A percentile compares a stretch with the other conserved stretches of the same genome.
Evolutionary conservation across 495 filamentous ascomycete species (phyloP).

Genomic region (Aspergillus olivimuriae): DNA sequence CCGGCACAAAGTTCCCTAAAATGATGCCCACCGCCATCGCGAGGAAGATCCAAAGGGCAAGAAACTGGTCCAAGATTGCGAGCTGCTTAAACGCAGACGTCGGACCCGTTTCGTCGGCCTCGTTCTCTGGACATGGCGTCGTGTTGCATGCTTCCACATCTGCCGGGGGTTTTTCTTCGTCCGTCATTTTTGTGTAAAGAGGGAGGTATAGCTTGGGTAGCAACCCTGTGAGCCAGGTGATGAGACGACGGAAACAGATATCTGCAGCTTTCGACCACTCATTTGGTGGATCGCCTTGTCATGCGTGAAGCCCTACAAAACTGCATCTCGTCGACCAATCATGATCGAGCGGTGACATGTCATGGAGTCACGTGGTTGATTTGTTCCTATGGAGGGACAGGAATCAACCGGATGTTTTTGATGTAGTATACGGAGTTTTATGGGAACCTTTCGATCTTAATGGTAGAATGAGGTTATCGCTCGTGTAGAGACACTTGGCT

Average conservation of each 20-base stretch:
- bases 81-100: constrained; percentile 47
- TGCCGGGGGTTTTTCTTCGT: not conserved
- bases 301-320: not conserved
- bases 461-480: too few relatives aligned
- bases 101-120: not conserved
- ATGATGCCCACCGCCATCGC: constrained; percentile 78
- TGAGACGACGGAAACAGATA: not conserved
- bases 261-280: not conserved
- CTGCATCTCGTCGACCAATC: not conserved
- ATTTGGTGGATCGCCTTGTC: not conserved
- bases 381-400: too few relatives aligned
- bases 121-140: not conserved
- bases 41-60: constrained; percentile 80
- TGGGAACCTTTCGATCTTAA: too few relatives aligned
- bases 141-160: constrained; percentile 1
- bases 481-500: too few relatives aligned
- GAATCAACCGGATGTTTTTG: too few relatives aligned
- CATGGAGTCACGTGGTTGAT: not conserved
- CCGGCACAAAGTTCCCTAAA: constrained; percentile 70
- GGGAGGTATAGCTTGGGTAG: not conserved
- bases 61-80: constrained; percentile 66
- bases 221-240: not conserved
- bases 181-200: not conserved
- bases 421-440: too few relatives aligned
- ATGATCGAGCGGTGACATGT: constrained; percentile 2